Evolutionary conservation across 495 filamentous ascomycete genomes (phyloP).

Genomic region (Neurospora sp.): DNA sequence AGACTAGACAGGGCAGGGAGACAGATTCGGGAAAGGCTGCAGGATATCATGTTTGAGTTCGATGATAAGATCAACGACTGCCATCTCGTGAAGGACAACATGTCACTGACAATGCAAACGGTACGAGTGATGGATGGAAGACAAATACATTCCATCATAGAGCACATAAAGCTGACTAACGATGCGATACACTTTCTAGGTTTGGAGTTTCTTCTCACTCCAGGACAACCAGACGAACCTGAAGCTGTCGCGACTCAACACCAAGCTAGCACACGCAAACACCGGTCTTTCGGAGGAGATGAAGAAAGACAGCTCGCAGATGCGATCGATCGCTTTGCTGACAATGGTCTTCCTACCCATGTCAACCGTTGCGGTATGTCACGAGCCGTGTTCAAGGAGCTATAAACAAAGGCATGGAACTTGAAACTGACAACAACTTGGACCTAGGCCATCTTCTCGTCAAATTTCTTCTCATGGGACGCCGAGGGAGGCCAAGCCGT

Average conservation of each 20-base stretch:
- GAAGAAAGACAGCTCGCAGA: constrained; percentile 17
- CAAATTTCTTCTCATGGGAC: neutral
- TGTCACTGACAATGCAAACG: neutral
- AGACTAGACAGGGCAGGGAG: neutral
- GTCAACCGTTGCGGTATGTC: neutral
- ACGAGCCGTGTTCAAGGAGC: neutral
- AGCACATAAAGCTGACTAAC: neutral
- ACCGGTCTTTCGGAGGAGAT: neutral
- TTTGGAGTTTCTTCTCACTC: neutral
- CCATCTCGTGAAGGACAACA: neutral
- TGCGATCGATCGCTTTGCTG: constrained; percentile 20
- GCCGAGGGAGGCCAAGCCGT: neutral
- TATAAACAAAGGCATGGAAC: neutral
- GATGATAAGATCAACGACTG: neutral
- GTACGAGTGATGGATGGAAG: neutral
- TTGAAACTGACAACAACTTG: neutral
- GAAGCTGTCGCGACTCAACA: neutral
- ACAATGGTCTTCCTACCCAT: constrained; percentile 19
- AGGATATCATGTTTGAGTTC: neutral
- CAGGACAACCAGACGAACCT: neutral
- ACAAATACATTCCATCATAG: too few relatives aligned
- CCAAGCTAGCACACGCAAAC: neutral
- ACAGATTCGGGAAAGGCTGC: neutral
- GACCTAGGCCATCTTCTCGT: neutral
- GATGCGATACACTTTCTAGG: neutral